phyloP scores from a whole-genome alignment of 108 stramenopile genomes.

The Nitzschia sp. region DNA sequence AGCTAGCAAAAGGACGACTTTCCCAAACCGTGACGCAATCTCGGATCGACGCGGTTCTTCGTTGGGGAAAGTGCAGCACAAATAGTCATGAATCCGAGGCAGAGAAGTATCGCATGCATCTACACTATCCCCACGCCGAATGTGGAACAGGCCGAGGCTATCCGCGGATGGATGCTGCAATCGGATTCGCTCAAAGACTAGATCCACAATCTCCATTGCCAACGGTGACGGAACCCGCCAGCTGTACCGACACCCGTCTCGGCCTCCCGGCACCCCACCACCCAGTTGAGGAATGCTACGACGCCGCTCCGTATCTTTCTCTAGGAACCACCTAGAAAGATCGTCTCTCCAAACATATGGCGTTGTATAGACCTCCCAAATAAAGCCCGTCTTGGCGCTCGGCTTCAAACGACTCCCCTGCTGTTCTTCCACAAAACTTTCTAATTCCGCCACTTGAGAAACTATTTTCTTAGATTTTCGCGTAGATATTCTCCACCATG shows the following conservation, averaged over 20 bases:
- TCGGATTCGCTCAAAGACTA: neutral
- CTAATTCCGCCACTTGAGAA: neutral
- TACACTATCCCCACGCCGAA: conserved; percentile 8
- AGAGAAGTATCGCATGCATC: conserved; percentile 13
- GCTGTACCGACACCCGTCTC: neutral
- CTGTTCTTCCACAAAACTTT: neutral
- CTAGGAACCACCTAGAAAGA: neutral
- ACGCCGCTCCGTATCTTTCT: neutral
- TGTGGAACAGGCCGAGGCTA: conserved; percentile 12
- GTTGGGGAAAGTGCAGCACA: conserved; percentile 10
- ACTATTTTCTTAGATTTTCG: neutral
- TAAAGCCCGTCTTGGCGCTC: conserved; percentile 4
- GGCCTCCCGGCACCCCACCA: neutral
- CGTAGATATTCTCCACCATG: neutral
- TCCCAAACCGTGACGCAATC: neutral
- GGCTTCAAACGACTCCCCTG: neutral
- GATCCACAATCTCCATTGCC: neutral
- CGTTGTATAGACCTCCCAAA: conserved; percentile 5
- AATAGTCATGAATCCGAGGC: neutral
- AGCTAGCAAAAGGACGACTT: neutral
- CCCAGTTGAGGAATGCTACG: neutral
- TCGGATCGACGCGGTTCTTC: neutral
- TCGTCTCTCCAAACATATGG: neutral
- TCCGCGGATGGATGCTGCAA: neutral
- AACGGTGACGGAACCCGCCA: neutral